phyloP scores from a whole-genome alignment of 331 rosid species.

The Pyracantha coccinea region DNA sequence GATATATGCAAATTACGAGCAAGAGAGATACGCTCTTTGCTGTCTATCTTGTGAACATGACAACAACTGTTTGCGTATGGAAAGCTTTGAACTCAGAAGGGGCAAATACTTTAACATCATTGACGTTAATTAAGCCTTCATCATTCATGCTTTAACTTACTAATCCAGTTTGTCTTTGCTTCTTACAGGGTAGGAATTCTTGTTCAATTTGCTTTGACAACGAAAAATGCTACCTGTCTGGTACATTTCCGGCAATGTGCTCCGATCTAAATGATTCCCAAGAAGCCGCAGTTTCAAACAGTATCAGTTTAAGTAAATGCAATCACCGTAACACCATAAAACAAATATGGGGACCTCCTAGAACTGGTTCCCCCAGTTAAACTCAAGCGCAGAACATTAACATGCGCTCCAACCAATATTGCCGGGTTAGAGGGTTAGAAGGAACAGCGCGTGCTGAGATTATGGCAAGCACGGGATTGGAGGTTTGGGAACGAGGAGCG shows the following conservation, averaged over 20 bases:
- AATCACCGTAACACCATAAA: constrained; percentile 13
- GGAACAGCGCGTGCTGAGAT: too few species aligned
- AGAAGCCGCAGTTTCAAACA: constrained; percentile 16
- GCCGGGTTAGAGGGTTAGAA: too few species aligned
- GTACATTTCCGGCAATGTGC: background rate
- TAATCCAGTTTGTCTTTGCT: background rate
- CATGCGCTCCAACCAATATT: too few species aligned
- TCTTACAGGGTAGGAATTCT: constrained; percentile 23
- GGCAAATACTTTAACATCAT: too few species aligned
- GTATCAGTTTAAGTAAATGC: constrained; percentile 19
- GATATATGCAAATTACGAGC: background rate
- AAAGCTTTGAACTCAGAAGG: constrained; percentile 21
- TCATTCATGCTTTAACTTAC: background rate
- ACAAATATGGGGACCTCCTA: constrained; percentile 61
- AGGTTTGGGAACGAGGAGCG: too few species aligned
- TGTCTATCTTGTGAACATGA: constrained; percentile 28
- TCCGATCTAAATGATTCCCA: constrained; percentile 22
- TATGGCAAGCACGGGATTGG: too few species aligned
- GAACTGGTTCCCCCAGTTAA: constrained; percentile 23
- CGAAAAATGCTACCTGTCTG: background rate
- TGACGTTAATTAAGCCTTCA: too few species aligned
- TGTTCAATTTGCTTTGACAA: constrained; percentile 8
- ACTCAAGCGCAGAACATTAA: too few species aligned
- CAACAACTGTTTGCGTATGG: constrained; percentile 40
- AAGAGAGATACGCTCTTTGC: constrained; percentile 12